These are phyloP conservation scores for Pichiaceae sp. DNA, from an alignment of 1,139 yeast species.

Conservation along the genomic window DNA sequence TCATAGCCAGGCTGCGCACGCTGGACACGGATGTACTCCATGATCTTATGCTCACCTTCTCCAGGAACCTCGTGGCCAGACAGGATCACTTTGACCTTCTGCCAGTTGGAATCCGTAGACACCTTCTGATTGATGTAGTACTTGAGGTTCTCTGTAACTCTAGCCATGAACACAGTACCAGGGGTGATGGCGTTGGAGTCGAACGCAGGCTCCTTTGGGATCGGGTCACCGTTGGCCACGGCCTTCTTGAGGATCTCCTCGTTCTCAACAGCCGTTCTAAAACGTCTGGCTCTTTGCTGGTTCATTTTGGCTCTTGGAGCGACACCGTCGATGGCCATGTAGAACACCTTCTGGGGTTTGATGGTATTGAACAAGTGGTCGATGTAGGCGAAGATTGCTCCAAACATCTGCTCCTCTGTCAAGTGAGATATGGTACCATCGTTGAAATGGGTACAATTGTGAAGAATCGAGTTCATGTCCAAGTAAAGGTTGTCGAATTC, in stretches of 20 bases:
- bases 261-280: conserved; percentile 92
- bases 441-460: conserved; percentile 82
- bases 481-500: conserved; percentile 92
- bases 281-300: conserved; percentile 96
- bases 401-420: conserved; percentile 87
- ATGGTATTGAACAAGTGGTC: conserved; percentile 88
- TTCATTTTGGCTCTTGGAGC: conserved; percentile 99
- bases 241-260: conserved; percentile 67
- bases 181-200: conserved; percentile 96
- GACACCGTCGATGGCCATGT: conserved; percentile 98
- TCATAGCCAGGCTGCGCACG: conserved; percentile 69
- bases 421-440: conserved; percentile 47
- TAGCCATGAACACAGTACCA: conserved; percentile 97
- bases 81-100: conserved; percentile 69
- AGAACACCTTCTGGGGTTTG: conserved; percentile 78
- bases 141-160: conserved; percentile 71
- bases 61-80: conserved; percentile 99
- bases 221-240: conserved; percentile 47
- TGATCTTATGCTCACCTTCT: conserved; percentile 97
- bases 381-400: conserved; percentile 88
- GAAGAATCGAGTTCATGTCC: conserved; percentile 97
- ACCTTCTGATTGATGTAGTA: conserved; percentile 90
- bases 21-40: conserved; percentile 85
- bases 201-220: conserved; percentile 72
- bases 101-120: conserved; percentile 88